These are phyloP conservation scores for Agaricales sp. DNA, from an alignment of 1,284 basidiomycete genomes.

Conservation along the genomic window DNA sequence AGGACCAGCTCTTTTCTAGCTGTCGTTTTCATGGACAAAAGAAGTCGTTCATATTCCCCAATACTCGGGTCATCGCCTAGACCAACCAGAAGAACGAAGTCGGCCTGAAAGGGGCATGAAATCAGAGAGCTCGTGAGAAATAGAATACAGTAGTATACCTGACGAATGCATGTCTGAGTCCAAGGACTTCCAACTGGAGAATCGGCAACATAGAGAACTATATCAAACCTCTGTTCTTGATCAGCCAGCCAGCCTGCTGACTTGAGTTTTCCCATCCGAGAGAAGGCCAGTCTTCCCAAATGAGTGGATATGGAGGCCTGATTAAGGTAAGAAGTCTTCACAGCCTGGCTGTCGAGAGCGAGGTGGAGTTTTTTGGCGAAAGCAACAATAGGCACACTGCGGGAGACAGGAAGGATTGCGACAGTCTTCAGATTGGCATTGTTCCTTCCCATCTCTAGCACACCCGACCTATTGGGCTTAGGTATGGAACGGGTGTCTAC, in stretches of 20 bases:
- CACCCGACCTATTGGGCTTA: constrained; percentile 30
- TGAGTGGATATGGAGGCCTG: constrained; percentile 87
- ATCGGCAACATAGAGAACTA: constrained; percentile 90
- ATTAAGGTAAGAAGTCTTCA: constrained; percentile 82
- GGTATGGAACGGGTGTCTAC: constrained; percentile 48
- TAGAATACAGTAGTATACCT: constrained; percentile 35
- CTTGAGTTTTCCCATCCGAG: constrained; percentile 90
- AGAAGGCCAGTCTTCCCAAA: constrained; percentile 88
- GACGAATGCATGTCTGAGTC: constrained; percentile 95
- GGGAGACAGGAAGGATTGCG: constrained; percentile 73
- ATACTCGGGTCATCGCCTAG: constrained; percentile 87
- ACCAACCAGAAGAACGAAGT: constrained; percentile 92
- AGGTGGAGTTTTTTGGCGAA: constrained; percentile 85
- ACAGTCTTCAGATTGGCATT: constrained; percentile 94
- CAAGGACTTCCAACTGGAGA: constrained; percentile 87
- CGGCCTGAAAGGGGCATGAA: constrained; percentile 47
- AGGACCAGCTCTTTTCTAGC: constrained; percentile 95
- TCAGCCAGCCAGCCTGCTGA: constrained; percentile 90
- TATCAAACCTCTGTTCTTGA: constrained; percentile 86
- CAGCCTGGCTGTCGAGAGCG: constrained; percentile 82
- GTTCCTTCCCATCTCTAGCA: constrained; percentile 53
- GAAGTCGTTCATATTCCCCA: constrained; percentile 88
- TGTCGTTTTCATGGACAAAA: constrained; percentile 93
- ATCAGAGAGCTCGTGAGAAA: not conserved
- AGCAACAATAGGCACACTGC: constrained; percentile 77